Conservation (phyloP, 2,329 filamentous ascomycete species). For the Alternaria hordeiaustralica region DNA sequence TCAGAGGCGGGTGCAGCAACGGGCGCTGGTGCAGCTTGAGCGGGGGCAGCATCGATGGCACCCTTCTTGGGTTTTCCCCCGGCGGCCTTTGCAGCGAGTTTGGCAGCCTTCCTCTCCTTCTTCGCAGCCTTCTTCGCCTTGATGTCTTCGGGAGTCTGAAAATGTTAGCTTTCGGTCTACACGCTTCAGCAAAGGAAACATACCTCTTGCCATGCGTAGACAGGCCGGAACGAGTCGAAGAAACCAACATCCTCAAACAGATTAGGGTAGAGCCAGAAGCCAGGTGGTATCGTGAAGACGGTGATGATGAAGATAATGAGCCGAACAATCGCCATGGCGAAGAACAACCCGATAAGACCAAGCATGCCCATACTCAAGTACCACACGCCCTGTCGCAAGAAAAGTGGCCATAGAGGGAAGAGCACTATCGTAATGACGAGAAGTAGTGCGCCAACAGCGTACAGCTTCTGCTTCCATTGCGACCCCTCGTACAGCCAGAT, state of each 20-base stretch:
- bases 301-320: conserved; percentile 93
- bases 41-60: conserved; percentile 34
- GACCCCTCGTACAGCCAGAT: conserved; percentile 95
- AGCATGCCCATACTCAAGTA: conserved; percentile 95
- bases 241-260: conserved; percentile 98
- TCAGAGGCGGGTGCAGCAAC: conserved; percentile 12
- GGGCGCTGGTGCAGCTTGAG: conserved; percentile 16
- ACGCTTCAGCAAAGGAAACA: neutral
- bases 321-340: conserved; percentile 96
- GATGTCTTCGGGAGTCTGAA: conserved; percentile 50
- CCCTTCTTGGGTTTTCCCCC: conserved; percentile 44
- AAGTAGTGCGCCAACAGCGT: conserved; percentile 81
- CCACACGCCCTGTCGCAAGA: conserved; percentile 92
- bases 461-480: conserved; percentile 92
- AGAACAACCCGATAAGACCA: conserved; percentile 89
- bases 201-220: conserved; percentile 99
- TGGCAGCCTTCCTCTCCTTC: conserved; percentile 46
- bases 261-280: conserved; percentile 98
- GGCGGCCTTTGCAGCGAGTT: conserved; percentile 39
- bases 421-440: conserved; percentile 88
- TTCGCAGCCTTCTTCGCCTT: conserved; percentile 55
- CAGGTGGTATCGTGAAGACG: conserved; percentile 81
- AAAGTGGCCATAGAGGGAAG: conserved; percentile 94
- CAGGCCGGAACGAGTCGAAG: conserved; percentile 92
- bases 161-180: neutral